These are phyloP conservation scores for Calonectria hawksworthii DNA, from an alignment of 2,329 filamentous ascomycete species.

Conservation along the genomic window DNA sequence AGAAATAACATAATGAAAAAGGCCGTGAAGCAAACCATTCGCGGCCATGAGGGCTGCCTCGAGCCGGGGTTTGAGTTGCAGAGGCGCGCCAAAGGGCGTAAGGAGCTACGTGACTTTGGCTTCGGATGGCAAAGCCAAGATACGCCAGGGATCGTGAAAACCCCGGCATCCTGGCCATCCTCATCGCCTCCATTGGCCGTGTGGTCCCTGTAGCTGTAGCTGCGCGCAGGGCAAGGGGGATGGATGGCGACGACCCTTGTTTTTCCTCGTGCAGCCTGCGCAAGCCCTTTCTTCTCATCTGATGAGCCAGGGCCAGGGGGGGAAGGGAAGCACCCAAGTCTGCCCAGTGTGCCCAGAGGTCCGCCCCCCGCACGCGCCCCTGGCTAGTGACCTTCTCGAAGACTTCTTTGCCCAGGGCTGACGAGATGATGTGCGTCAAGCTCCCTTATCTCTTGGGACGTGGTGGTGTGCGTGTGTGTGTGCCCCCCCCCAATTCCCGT, in stretches of 20 bases:
- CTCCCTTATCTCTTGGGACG: neutral
- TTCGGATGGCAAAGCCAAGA: neutral
- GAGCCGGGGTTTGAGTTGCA: neutral
- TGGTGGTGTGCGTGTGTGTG: neutral
- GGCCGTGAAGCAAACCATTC: neutral
- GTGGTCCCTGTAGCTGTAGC: neutral
- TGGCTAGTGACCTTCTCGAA: conserved; percentile 28
- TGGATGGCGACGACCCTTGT: neutral
- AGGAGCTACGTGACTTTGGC: neutral
- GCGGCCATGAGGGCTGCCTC: neutral
- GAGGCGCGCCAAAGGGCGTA: neutral
- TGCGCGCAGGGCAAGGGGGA: neutral
- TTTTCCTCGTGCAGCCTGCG: neutral
- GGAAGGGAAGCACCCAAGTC: neutral
- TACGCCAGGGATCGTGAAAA: neutral
- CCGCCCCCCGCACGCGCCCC: conserved; percentile 6
- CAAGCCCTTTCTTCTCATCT: neutral
- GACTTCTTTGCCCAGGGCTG: conserved; percentile 25
- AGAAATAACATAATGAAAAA: conserved; percentile 17
- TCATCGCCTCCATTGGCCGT: conserved; percentile 1
- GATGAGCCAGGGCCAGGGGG: neutral
- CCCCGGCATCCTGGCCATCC: neutral
- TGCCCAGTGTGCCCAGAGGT: neutral
- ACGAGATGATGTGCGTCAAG: conserved; percentile 28
- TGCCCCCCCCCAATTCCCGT: neutral